Evolutionary conservation across 495 filamentous ascomycete species (phyloP).

Genomic region (Staphylotrichum longicolle): DNA sequence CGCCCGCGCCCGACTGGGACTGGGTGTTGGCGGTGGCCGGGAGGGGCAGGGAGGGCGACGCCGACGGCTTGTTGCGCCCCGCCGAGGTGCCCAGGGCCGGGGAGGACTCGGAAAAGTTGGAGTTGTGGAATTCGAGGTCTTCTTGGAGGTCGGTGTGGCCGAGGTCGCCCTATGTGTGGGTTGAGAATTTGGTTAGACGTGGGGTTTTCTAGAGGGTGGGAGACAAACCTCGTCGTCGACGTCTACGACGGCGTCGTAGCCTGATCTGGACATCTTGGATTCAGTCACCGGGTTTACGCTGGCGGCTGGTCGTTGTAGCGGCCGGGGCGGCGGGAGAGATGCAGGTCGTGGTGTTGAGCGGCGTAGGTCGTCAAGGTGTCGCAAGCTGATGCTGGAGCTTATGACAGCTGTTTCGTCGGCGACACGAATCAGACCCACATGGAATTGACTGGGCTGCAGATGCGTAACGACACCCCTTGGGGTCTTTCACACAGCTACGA

Average conservation of each 20-base stretch:
- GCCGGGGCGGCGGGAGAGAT: not conserved
- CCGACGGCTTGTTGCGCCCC: conserved; percentile 7
- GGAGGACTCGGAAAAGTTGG: conserved; percentile 56
- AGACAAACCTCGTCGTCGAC: conserved; percentile 71
- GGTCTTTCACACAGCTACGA: too few species aligned
- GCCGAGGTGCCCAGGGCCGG: conserved; percentile 50
- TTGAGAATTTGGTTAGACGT: conserved; percentile 40
- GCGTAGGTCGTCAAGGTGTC: conserved; percentile 16
- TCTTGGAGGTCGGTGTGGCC: conserved; percentile 97
- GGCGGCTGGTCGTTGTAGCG: not conserved
- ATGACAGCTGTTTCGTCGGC: conserved; percentile 30
- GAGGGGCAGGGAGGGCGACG: conserved; percentile 59
- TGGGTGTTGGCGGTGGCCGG: conserved; percentile 52
- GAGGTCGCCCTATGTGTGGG: conserved; percentile 72
- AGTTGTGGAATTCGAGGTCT: conserved; percentile 98
- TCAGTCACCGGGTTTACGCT: too few species aligned
- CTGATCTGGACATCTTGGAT: conserved; percentile 68
- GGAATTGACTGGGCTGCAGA: too few species aligned
- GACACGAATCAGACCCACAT: conserved; percentile 7
- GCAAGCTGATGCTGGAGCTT: conserved; percentile 18
- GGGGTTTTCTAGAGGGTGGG: not conserved
- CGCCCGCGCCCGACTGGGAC: conserved; percentile 41
- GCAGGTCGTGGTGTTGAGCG: not conserved
- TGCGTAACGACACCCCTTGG: too few species aligned
- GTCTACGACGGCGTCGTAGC: conserved; percentile 97